These are phyloP conservation scores for Neonectria sp. DNA, from an alignment of 2,329 filamentous ascomycete species.

Conservation along the genomic window DNA sequence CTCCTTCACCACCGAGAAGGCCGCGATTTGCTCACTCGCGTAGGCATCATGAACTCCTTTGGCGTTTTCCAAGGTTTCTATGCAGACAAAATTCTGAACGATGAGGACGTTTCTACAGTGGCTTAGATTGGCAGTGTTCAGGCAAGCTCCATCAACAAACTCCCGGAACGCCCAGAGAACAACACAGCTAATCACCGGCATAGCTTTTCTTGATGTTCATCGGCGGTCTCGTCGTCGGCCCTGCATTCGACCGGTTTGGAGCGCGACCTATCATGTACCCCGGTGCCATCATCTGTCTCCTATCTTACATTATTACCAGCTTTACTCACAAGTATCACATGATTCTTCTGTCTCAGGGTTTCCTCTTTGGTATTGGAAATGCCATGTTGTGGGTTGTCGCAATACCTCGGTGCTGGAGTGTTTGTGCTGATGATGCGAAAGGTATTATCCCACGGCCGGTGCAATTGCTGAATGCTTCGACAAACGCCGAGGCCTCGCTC, in stretches of 20 bases:
- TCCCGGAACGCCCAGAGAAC: rapidly evolving
- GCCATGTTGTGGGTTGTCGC: slow-evolving; percentile 53
- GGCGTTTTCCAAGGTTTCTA: slow-evolving; percentile 63
- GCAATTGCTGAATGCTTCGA: slow-evolving; percentile 53
- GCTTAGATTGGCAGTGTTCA: slow-evolving; percentile 60
- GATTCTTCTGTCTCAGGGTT: slow-evolving; percentile 56
- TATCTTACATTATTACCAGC: slow-evolving; percentile 55
- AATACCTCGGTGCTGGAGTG: neutral
- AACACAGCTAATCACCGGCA: slow-evolving; percentile 1
- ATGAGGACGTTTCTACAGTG: slow-evolving; percentile 49
- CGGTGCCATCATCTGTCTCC: slow-evolving; percentile 54
- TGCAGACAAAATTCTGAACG: slow-evolving; percentile 48
- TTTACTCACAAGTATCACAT: slow-evolving; percentile 55
- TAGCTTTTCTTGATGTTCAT: slow-evolving; percentile 58
- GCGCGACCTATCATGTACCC: slow-evolving; percentile 52
- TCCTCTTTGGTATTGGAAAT: slow-evolving; percentile 58
- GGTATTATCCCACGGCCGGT: slow-evolving; percentile 49
- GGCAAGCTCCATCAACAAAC: slow-evolving; percentile 25
- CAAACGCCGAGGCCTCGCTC: slow-evolving; percentile 48
- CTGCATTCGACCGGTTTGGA: slow-evolving; percentile 58
- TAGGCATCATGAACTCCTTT: slow-evolving; percentile 25
- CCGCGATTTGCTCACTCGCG: neutral
- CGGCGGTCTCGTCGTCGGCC: slow-evolving; percentile 57
- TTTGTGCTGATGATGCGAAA: neutral
- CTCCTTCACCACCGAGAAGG: neutral